A percentile compares a stretch with the other conserved stretches of the same genome.
These are phyloP conservation scores for Syzygium grande DNA, from an alignment of 345 rosid species.

Conservation along the genomic window DNA sequence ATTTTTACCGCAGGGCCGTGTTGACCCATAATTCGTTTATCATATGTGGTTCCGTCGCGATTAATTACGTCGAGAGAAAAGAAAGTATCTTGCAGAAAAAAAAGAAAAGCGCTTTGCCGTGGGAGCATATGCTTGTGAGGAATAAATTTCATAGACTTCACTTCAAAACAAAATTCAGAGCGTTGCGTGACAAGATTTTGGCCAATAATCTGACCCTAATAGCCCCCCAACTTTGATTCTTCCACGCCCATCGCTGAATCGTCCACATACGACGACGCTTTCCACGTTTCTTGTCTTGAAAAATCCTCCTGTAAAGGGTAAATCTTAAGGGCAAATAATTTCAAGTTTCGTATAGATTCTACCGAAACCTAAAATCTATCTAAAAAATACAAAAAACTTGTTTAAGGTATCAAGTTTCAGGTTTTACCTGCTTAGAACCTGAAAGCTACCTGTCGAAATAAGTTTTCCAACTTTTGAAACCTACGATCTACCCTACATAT, in stretches of 20 bases:
- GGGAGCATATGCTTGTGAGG: not conserved
- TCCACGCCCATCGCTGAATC: not conserved
- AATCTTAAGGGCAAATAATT: fast-evolving
- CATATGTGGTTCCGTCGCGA: not conserved
- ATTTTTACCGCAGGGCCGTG: not conserved
- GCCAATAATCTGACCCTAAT: not conserved
- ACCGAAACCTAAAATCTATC: no score
- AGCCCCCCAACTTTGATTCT: not conserved
- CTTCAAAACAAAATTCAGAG: not conserved
- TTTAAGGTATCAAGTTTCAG: no score
- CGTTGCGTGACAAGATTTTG: not conserved
- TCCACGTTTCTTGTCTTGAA: not conserved
- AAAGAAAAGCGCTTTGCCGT: no score
- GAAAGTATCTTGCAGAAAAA: not conserved
- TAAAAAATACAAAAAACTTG: no score
- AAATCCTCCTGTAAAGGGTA: not conserved
- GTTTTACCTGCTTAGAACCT: no score
- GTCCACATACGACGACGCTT: not conserved
- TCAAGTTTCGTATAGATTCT: no score
- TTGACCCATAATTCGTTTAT: not conserved
- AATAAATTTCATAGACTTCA: not conserved
- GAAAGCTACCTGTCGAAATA: no score
- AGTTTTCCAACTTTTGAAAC: no score
- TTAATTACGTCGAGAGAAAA: not conserved
- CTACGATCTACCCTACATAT: no score